A percentile compares a stretch with the other conserved stretches of the same genome.
phyloP scores from a whole-genome alignment of 2,329 filamentous ascomycete genomes.

The Sarocladium strictum region DNA sequence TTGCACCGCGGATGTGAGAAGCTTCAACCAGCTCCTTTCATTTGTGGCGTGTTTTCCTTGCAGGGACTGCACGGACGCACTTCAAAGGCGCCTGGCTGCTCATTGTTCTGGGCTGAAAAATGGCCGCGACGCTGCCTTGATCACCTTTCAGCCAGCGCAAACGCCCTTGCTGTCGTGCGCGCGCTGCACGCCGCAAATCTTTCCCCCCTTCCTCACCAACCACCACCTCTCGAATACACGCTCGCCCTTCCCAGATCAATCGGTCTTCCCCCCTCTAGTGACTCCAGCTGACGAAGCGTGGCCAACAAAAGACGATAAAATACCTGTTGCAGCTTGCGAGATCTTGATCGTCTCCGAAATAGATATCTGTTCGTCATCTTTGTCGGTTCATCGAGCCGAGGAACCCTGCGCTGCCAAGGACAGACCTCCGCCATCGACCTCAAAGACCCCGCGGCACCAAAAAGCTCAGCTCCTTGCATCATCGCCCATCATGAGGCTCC shows the following conservation, averaged over 20 bases:
- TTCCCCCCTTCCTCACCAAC: not conserved
- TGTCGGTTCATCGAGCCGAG: not conserved
- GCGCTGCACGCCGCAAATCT: not conserved
- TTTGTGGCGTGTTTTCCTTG: not conserved
- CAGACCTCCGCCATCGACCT: not conserved
- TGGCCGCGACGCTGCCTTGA: not conserved
- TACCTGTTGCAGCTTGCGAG: not conserved
- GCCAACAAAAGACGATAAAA: not conserved
- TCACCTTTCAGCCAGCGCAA: not conserved
- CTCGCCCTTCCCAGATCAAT: not conserved
- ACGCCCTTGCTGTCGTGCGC: not conserved
- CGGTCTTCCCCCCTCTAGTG: not conserved
- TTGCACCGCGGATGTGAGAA: not conserved
- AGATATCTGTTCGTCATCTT: not conserved
- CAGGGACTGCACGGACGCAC: not conserved
- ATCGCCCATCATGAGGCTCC: constrained; percentile 27
- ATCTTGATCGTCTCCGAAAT: not conserved
- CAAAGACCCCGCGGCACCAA: not conserved
- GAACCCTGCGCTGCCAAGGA: constrained; percentile 2
- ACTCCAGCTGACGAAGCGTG: not conserved
- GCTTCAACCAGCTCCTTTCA: not conserved
- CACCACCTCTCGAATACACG: not conserved
- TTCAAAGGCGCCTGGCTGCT: not conserved
- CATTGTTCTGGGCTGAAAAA: not conserved
- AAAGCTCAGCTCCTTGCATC: not conserved